These are phyloP conservation scores for Zoysia matrella DNA, from an alignment of 202 grass and related monocot species.

Conservation along the genomic window DNA sequence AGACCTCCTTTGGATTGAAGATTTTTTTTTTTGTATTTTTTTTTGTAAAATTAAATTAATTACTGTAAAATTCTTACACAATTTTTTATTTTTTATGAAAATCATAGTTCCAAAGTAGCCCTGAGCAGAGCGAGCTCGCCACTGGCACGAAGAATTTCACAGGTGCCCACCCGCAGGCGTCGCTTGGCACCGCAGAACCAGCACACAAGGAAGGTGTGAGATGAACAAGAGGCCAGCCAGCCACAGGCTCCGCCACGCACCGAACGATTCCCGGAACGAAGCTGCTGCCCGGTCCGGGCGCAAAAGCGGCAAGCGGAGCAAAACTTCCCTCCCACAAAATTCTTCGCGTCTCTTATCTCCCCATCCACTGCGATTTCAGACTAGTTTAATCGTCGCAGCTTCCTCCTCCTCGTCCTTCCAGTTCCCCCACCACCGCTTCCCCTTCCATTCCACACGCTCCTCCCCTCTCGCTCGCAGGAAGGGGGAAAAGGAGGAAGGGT, in stretches of 20 bases:
- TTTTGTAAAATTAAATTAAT: too few relatives aligned
- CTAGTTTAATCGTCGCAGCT: slow-evolving; percentile 9
- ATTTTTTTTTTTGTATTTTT: too few relatives aligned
- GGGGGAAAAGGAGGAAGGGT: not conserved
- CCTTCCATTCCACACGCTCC: slow-evolving; percentile 4
- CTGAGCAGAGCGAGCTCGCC: not conserved
- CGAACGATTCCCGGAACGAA: not conserved
- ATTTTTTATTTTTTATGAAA: not conserved
- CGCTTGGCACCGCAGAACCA: not conserved
- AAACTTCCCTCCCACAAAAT: slow-evolving; percentile 1
- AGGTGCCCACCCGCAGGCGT: not conserved
- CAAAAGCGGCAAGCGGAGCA: not conserved
- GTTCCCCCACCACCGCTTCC: not conserved
- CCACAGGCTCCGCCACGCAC: not conserved
- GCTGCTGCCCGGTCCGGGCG: too few relatives aligned
- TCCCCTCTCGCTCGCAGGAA: not conserved
- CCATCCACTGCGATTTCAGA: not conserved
- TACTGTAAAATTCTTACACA: too few relatives aligned
- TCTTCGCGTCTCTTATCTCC: not conserved
- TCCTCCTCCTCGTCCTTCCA: slow-evolving; percentile 10
- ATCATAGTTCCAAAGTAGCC: too few relatives aligned
- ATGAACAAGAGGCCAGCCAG: slow-evolving; percentile 16
- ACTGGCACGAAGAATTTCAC: not conserved
- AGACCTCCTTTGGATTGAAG: too few relatives aligned
- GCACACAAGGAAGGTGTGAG: not conserved